These are phyloP conservation scores for Neonectria faginata DNA, from an alignment of 2,329 filamentous ascomycete species.

Conservation along the genomic window DNA sequence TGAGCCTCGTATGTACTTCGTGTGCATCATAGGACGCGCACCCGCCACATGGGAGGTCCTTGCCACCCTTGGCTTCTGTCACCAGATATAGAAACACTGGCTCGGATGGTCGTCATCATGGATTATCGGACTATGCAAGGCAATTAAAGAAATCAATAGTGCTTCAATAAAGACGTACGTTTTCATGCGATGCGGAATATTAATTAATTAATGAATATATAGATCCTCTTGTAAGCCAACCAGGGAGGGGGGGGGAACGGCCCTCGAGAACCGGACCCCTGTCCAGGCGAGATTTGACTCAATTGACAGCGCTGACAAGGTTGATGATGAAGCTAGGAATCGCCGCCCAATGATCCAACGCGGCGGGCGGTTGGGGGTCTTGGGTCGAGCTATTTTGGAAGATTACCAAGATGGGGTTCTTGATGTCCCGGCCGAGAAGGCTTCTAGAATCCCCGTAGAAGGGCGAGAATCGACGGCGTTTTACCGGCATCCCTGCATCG, in stretches of 20 bases:
- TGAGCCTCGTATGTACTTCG: background rate
- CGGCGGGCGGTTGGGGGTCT: constrained; percentile 8
- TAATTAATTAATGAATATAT: background rate
- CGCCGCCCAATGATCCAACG: constrained; percentile 1
- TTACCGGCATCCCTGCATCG: constrained; percentile 38
- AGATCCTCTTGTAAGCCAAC: background rate
- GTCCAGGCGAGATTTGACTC: constrained; percentile 5
- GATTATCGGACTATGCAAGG: constrained; percentile 2
- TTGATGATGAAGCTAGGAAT: background rate
- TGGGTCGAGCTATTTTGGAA: constrained; percentile 22
- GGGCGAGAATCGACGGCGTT: constrained; percentile 5
- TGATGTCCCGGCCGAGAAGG: constrained; percentile 37
- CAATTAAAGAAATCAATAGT: constrained; percentile 13
- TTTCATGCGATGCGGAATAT: constrained; percentile 16
- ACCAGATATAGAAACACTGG: background rate
- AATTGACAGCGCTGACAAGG: constrained; percentile 5
- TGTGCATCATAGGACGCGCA: constrained; percentile 3
- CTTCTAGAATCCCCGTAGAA: constrained; percentile 43
- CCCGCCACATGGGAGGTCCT: background rate
- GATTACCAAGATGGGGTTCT: constrained; percentile 18
- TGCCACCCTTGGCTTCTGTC: constrained; percentile 6
- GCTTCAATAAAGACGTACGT: constrained; percentile 15
- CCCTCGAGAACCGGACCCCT: background rate
- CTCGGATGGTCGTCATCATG: background rate
- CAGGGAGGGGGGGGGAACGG: background rate